A percentile compares a stretch with the other conserved stretches of the same genome.
Evolutionary conservation across 352 stramenopile species (phyloP).

Genomic region (Phytopythium boreale): DNA sequence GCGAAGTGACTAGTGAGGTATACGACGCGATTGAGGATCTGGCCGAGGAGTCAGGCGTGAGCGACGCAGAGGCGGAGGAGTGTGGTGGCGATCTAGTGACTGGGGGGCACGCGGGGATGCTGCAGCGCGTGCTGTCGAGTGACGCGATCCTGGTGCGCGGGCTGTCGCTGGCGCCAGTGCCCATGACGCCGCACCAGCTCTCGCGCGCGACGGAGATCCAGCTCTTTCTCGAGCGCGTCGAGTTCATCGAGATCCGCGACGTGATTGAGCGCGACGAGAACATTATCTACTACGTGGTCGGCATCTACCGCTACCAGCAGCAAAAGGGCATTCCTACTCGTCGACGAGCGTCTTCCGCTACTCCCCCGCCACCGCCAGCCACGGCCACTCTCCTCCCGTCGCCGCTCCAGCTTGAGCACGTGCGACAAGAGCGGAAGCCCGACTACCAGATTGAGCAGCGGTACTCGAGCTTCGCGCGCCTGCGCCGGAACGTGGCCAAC

Average conservation of each 20-base stretch:
- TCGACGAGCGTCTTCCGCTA: slow-evolving; percentile 14
- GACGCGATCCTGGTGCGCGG: slow-evolving; percentile 26
- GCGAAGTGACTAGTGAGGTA: neutral
- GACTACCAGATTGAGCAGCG: slow-evolving; percentile 66
- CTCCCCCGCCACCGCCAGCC: neutral
- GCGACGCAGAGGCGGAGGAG: neutral
- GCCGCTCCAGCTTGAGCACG: neutral
- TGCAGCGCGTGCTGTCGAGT: slow-evolving; percentile 18
- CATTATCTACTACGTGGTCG: slow-evolving; percentile 54
- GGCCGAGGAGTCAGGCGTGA: neutral
- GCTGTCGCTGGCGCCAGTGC: slow-evolving; percentile 41
- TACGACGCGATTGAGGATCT: neutral
- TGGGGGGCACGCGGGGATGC: neutral
- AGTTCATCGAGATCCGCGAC: slow-evolving; percentile 53
- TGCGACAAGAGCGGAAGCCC: slow-evolving; percentile 11
- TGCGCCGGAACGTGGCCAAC: slow-evolving; percentile 44
- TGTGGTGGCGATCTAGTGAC: neutral
- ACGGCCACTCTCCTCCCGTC: neutral
- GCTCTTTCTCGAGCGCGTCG: slow-evolving; percentile 53
- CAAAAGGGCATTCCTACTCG: slow-evolving; percentile 47
- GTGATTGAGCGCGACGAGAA: slow-evolving; percentile 43
- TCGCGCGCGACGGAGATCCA: slow-evolving; percentile 56
- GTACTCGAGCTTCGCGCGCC: slow-evolving; percentile 57
- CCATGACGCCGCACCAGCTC: slow-evolving; percentile 42
- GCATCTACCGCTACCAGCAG: slow-evolving; percentile 55